Conservation (phyloP, 2,329 filamentous ascomycete genomes). For the Colletotrichum liaoningense region DNA sequence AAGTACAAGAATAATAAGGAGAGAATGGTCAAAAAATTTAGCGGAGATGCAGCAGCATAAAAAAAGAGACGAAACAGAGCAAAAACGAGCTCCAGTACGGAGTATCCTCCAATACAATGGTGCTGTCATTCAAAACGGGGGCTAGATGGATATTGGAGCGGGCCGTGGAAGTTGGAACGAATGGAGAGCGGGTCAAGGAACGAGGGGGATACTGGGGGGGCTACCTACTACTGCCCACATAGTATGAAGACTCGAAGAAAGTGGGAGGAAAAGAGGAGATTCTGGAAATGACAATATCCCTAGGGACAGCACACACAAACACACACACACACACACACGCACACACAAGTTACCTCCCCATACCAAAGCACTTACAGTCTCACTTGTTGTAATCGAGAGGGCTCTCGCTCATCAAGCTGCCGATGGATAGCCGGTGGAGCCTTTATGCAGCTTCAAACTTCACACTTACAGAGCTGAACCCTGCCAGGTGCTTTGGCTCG, state of each 20-base stretch:
- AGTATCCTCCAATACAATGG: slow-evolving; percentile 20
- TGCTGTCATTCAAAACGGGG: slow-evolving; percentile 31
- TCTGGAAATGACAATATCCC: slow-evolving; percentile 22
- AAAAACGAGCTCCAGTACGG: background rate
- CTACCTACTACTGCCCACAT: background rate
- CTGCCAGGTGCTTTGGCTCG: background rate
- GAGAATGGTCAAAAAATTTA: slow-evolving; percentile 6
- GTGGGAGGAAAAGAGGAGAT: slow-evolving; percentile 14
- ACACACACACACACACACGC: slow-evolving; percentile 5
- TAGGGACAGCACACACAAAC: slow-evolving; percentile 2
- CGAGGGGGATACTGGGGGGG: background rate
- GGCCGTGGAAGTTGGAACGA: slow-evolving; percentile 19
- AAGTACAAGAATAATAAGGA: slow-evolving; percentile 6
- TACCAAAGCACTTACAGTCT: too few relatives aligned
- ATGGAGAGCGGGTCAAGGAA: slow-evolving; percentile 18
- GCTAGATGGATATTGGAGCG: slow-evolving; percentile 22
- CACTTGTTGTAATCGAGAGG: too few relatives aligned
- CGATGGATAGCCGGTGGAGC: slow-evolving; percentile 3
- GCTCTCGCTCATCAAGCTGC: background rate
- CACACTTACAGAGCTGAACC: background rate
- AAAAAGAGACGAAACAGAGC: slow-evolving; percentile 24
- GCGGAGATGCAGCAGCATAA: slow-evolving; percentile 9
- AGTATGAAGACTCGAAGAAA: background rate
- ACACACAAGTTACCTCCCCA: background rate
- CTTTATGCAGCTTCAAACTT: slow-evolving; percentile 14